phyloP scores from a whole-genome alignment of 345 rosid genomes.

The Adansonia digitata region DNA sequence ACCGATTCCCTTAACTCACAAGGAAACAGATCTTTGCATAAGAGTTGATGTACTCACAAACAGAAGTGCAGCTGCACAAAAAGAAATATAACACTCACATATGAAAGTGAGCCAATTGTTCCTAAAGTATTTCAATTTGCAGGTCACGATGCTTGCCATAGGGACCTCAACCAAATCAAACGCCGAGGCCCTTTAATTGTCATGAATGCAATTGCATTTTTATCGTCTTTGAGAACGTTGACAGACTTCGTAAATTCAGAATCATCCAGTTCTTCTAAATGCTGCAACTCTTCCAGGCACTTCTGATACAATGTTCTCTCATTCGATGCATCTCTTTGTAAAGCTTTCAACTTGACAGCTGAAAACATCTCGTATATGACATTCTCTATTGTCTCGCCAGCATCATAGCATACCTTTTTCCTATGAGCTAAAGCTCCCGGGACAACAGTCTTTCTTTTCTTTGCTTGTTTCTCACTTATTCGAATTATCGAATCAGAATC shows the following conservation, averaged over 20 bases:
- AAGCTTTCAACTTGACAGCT: conserved; percentile 17
- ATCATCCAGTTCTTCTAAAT: conserved; percentile 26
- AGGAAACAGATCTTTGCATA: background rate
- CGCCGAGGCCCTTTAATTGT: conserved; percentile 28
- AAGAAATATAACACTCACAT: background rate
- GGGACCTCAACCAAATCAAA: conserved; percentile 30
- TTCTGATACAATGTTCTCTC: conserved; percentile 29
- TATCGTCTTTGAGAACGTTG: conserved; percentile 33
- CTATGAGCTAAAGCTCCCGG: conserved; percentile 18
- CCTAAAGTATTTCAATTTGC: background rate
- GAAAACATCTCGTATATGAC: conserved; percentile 29
- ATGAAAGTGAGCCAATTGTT: background rate
- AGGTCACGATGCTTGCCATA: conserved; percentile 17
- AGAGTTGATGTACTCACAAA: background rate
- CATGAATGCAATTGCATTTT: conserved; percentile 34
- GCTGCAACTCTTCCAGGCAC: conserved; percentile 39
- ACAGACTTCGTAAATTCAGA: conserved; percentile 26
- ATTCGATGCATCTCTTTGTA: conserved; percentile 14
- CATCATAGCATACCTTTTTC: conserved; percentile 19
- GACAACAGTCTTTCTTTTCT: conserved; percentile 20
- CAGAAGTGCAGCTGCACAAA: background rate
- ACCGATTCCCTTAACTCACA: background rate
- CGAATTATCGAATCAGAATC: conserved; percentile 38
- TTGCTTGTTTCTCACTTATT: conserved; percentile 12
- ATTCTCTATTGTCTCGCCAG: conserved; percentile 25